Base-by-base conservation (phyloP, 345 rosid species). In the Corchorus capsularis region DNA sequence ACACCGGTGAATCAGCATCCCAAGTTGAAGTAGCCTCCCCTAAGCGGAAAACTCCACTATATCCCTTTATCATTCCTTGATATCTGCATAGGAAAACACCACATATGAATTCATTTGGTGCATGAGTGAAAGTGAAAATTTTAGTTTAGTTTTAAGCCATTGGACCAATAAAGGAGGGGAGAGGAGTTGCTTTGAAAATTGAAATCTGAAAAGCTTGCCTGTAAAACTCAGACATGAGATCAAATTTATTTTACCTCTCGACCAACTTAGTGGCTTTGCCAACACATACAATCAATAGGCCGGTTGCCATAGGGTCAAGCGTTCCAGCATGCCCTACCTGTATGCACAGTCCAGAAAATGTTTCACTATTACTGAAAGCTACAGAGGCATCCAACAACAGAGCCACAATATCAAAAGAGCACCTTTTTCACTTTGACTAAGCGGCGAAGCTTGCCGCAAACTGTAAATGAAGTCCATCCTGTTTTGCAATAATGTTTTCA, bases 291-390 rank as follows among this genome's bases (percentile, higher is more conserved):
- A 96, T 96, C 78, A 96, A 86, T 69, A 96, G 85, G 46, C 97
- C 99, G 70, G 98, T 91, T 80, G 99, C 98, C 98, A 93, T 92
- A 56, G 99, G 99, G 88, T 96, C 99, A 80, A 93, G 97, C 5
- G 99, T 93, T 73, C 98, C 99, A 82, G 98, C 98, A 84, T 93
- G 98, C 74, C 97, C 99, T 41, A 96, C 99, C 99, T 96, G 66
- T 20, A 79, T 66, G 39, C 37, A 55, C 62, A 50, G 43, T 9
- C 49, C 79, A 65, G 71, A 70, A 75, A 27, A 27, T 27, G 34
- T 34, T 70, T 0, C 35, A 53, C 59, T n/a, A 39, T 52, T 47
- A n/a, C 64, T 55, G 41, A 76, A 9, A 64, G 66, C 41, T 9
- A 43, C 22, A 67, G 32, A 14, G 32, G 27, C 27, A 39, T 50